phyloP scores from a whole-genome alignment of 805 yeast species.

The Ogataea kodamae region DNA sequence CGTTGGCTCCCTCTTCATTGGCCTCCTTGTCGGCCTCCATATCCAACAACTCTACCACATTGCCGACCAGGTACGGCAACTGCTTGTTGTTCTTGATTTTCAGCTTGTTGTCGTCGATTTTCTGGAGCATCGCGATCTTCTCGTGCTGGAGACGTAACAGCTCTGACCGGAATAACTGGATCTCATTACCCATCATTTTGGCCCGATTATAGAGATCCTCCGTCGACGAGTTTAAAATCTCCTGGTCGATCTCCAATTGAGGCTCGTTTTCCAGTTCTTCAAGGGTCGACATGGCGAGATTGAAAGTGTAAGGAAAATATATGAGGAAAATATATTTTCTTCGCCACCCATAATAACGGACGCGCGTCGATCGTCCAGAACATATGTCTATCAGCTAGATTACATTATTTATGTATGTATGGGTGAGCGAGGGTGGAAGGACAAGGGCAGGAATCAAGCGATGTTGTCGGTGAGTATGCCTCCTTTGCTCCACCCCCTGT shows the following conservation, averaged over 20 bases:
- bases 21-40: constrained; percentile 82
- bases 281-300: constrained; percentile 82
- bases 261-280: constrained; percentile 69
- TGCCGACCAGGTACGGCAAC: constrained; percentile 93
- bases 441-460: no score
- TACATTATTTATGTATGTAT: no score
- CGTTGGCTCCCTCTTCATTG: constrained; percentile 88
- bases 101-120: constrained; percentile 93
- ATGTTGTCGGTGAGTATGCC: no score
- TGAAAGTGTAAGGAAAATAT: no score
- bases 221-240: constrained; percentile 72
- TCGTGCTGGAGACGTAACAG: constrained; percentile 88
- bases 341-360: constrained; percentile 12
- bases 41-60: constrained; percentile 91
- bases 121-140: constrained; percentile 85
- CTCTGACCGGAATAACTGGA: constrained; percentile 91
- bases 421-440: no score
- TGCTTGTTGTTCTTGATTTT: constrained; percentile 94
- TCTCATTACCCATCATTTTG: constrained; percentile 87
- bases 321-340: constrained; percentile 9
- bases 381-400: no score
- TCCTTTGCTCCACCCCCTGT: no score
- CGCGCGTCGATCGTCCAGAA: constrained; percentile 14
- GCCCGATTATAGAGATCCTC: constrained; percentile 83
- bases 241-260: constrained; percentile 71